Evolutionary conservation across 441 rosid species (phyloP).

Genomic region (Syzygium malaccense): DNA sequence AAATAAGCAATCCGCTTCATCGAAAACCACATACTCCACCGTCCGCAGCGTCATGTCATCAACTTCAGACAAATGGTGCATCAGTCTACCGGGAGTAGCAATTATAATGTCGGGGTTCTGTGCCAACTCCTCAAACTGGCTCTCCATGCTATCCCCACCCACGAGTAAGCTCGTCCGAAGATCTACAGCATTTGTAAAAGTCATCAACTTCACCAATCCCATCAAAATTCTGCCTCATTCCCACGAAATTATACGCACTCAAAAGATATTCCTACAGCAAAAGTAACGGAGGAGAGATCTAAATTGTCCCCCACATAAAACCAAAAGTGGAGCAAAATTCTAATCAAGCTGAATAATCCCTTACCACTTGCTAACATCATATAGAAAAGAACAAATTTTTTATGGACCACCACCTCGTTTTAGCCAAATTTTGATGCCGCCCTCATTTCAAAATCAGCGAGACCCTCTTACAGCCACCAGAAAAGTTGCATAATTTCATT

Average conservation of each 20-base stretch:
- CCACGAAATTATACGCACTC: neutral
- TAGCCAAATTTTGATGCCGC: neutral
- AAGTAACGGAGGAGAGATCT: neutral
- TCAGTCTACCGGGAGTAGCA: constrained; percentile 94
- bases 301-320: neutral
- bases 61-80: constrained; percentile 91
- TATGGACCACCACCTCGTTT: neutral
- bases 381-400: neutral
- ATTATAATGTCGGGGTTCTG: constrained; percentile 87
- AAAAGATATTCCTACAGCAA: neutral
- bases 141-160: constrained; percentile 96
- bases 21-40: constrained; percentile 92
- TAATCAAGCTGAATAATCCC: neutral
- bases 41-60: constrained; percentile 82
- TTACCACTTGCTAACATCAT: neutral
- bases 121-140: constrained; percentile 86
- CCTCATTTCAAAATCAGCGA: neutral
- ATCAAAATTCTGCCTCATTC: neutral
- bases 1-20: constrained; percentile 89
- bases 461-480: neutral
- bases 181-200: constrained; percentile 31
- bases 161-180: constrained; percentile 77
- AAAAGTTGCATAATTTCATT: neutral
- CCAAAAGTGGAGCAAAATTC: neutral
- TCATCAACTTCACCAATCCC: neutral